Evolutionary conservation across 2,329 filamentous ascomycete genomes (phyloP), one percentile per base, ranked within the genome.

Genomic region (Celoporthe dispersa): DNA sequence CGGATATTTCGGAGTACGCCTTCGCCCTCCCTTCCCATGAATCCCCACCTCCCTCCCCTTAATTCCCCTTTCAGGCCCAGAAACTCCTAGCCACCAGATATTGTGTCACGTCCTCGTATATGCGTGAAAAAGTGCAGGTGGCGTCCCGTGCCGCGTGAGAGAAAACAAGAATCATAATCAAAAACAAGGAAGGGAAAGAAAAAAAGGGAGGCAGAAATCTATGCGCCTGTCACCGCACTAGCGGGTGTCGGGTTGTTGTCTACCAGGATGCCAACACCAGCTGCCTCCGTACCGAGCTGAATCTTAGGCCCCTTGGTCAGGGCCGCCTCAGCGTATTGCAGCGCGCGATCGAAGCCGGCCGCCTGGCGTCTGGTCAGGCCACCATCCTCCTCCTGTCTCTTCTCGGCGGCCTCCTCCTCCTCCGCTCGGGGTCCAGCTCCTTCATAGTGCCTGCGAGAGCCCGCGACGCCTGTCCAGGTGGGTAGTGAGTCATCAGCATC

Each of bases 201-300:
- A 0, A 48, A 31, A 57, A 55, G 33, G 51, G 51, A 31, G 51
- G 51, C 25, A 31, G 19, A 33, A 8, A 6, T 11, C 28, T 57
- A 57, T 31, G 53, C 25, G 14, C 12, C 53, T 31, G 53, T 66
- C 11, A 66, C 62, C 7, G 59, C 57, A 48, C 64, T 70, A 31
- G 73, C 74, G n/a, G 71, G 70, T 48, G 67, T 62, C 31, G 71
- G 71, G 70, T 73, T 76, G 76, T 80, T 80, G 69, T 80, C 78
- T 67, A 80, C 77, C 44, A 79, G 79, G 64, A 83, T 81, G 72
- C 81, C 81, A 66, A 82, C 79, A 55, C 81, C 81, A 48, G 81
- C 77, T 68, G 78, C 78, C 25, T 80, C 80, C 66, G 81, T 82
- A 59, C 81, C 81, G 44, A 83, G 78, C 73, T 82, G 77, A 68